phyloP scores from a whole-genome alignment of 306 rosid genomes.

The Prunus mongolica region DNA sequence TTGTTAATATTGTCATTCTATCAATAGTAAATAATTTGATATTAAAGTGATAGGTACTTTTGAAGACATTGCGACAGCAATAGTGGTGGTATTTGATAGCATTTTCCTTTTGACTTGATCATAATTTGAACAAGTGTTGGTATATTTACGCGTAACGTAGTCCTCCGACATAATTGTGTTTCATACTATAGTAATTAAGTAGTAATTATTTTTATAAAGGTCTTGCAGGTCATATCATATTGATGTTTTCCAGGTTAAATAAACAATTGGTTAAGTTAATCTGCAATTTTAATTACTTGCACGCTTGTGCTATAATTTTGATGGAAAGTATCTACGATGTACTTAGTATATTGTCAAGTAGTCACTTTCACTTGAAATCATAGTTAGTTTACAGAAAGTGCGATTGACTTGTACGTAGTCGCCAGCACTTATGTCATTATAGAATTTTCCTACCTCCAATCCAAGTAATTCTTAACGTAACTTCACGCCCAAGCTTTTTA shows the following conservation, averaged over 20 bases:
- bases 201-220: neutral
- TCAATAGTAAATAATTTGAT: too few relatives aligned
- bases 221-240: neutral
- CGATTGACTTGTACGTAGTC: constrained; percentile 9
- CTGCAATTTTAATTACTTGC: neutral
- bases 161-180: neutral
- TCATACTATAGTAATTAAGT: neutral
- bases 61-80: too few relatives aligned
- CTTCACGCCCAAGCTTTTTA: neutral
- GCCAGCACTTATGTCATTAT: constrained; percentile 15
- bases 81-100: neutral
- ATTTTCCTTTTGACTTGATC: neutral
- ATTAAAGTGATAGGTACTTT: too few relatives aligned
- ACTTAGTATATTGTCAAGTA: too few relatives aligned
- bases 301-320: neutral
- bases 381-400: neutral
- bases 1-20: too few relatives aligned
- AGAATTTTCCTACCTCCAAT: neutral
- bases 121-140: neutral
- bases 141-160: neutral
- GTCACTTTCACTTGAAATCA: constrained; percentile 7
- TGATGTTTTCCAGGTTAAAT: neutral
- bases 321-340: too few relatives aligned
- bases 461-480: neutral
- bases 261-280: neutral